These are phyloP conservation scores for Ganoderma sinense DNA, from an alignment of 1,284 basidiomycete species.

Conservation along the genomic window DNA sequence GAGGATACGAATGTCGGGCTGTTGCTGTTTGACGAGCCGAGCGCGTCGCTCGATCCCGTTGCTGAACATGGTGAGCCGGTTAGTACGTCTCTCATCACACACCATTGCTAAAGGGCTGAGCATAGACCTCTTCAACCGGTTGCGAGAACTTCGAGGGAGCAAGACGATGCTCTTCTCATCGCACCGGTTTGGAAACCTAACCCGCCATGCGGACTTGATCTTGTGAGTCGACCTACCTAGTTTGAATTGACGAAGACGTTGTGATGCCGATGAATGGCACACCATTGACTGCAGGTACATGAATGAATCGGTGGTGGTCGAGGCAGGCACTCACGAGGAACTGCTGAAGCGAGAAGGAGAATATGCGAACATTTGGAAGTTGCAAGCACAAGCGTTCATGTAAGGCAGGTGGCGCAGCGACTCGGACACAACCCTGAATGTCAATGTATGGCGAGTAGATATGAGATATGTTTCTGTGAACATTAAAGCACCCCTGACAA, in stretches of 20 bases:
- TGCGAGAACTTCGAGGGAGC: slow-evolving; percentile 57
- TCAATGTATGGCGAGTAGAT: neutral
- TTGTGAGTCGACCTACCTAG: slow-evolving; percentile 46
- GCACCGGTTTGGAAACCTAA: slow-evolving; percentile 73
- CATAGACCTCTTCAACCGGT: slow-evolving; percentile 62
- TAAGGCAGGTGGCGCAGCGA: slow-evolving; percentile 13
- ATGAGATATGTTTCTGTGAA: neutral
- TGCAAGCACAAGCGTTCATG: slow-evolving; percentile 59
- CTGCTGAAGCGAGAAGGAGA: slow-evolving; percentile 52
- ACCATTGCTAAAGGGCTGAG: neutral
- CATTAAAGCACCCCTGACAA: neutral
- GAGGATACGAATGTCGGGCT: slow-evolving; percentile 62
- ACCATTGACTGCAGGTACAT: slow-evolving; percentile 53
- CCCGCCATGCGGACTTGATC: slow-evolving; percentile 66
- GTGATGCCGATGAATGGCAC: neutral
- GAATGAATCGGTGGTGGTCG: slow-evolving; percentile 57
- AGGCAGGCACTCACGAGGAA: slow-evolving; percentile 57
- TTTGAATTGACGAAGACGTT: neutral
- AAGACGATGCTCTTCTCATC: slow-evolving; percentile 76
- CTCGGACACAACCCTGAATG: neutral
- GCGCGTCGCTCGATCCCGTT: slow-evolving; percentile 74
- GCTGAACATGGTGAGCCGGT: slow-evolving; percentile 67
- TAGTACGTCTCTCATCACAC: neutral
- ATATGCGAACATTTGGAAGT: slow-evolving; percentile 59
- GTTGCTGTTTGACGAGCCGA: slow-evolving; percentile 81